phyloP scores from a whole-genome alignment of 306 rosid species.

The Carpinus fangiana region DNA sequence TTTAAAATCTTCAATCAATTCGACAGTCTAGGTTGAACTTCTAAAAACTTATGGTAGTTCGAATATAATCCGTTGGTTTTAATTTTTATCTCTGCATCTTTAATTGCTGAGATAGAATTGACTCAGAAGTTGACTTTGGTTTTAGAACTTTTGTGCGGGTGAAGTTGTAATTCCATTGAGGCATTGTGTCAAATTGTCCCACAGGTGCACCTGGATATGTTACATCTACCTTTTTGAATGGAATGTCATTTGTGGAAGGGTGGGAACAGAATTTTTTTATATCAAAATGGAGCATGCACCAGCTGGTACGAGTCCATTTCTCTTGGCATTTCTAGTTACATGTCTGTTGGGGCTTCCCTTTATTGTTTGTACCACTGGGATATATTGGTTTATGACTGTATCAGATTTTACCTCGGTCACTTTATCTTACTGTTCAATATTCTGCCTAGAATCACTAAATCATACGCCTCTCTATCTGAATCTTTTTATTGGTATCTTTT shows the following conservation, averaged over 20 bases:
- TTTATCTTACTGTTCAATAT: not conserved
- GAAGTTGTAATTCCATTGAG: not conserved
- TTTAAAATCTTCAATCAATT: not conserved
- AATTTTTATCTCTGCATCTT: no score
- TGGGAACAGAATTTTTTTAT: constrained; percentile 87
- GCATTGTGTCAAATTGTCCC: constrained; percentile 22
- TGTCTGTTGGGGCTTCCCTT: not conserved
- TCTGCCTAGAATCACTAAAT: not conserved
- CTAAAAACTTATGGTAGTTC: not conserved
- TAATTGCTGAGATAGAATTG: no score
- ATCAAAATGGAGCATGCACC: constrained; percentile 99
- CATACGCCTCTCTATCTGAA: not conserved
- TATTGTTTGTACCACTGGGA: not conserved
- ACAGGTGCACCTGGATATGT: constrained; percentile 94
- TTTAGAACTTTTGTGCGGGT: not conserved
- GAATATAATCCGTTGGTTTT: no score
- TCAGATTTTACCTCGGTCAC: not conserved
- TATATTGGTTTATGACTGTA: not conserved
- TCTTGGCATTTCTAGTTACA: constrained; percentile 9
- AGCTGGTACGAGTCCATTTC: constrained; percentile 62
- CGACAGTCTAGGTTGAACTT: not conserved
- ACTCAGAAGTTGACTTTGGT: not conserved
- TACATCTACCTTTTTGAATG: constrained; percentile 73
- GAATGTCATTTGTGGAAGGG: constrained; percentile 94
- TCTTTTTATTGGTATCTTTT: not conserved